Conservation (phyloP, 257 asterid genomes). For the Petunia axillaris region DNA sequence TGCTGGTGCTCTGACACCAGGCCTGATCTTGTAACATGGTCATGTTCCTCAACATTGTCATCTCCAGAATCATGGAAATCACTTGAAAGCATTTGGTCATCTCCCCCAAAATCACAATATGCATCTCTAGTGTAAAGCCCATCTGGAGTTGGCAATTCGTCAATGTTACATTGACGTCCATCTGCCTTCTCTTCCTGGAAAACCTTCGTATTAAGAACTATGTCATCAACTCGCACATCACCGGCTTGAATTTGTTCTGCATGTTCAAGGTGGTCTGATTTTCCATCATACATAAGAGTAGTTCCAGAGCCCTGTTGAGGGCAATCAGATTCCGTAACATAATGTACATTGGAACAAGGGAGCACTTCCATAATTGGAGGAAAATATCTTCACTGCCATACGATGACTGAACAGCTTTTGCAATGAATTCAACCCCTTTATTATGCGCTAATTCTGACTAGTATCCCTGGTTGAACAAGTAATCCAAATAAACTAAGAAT, state of each 20-base stretch:
- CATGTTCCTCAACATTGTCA: constrained; percentile 55
- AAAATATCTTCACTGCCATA: constrained; percentile 41
- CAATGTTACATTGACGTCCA: constrained; percentile 47
- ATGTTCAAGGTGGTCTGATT: constrained; percentile 46
- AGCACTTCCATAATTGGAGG: constrained; percentile 68
- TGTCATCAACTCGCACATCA: constrained; percentile 49
- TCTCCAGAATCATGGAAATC: constrained; percentile 69
- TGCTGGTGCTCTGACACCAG: constrained; percentile 38
- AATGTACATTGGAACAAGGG: constrained; percentile 56
- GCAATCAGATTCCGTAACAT: constrained; percentile 57
- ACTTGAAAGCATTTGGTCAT: constrained; percentile 52
- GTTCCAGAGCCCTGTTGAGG: constrained; percentile 55
- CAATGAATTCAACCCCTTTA: constrained; percentile 26
- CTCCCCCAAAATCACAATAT: constrained; percentile 55
- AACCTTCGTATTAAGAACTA: constrained; percentile 41
- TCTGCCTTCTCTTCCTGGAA: constrained; percentile 48
- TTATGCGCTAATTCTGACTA: constrained; percentile 35
- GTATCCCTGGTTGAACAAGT: constrained; percentile 36
- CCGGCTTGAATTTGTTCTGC: constrained; percentile 47
- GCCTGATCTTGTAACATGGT: constrained; percentile 48
- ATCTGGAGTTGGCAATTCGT: constrained; percentile 56
- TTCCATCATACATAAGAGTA: constrained; percentile 51
- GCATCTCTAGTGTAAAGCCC: constrained; percentile 49
- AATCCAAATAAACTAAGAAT: constrained; percentile 3
- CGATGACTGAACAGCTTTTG: constrained; percentile 14